Base-by-base conservation (phyloP, 2,329 filamentous ascomycete species). In the Arthroderma sp. region DNA sequence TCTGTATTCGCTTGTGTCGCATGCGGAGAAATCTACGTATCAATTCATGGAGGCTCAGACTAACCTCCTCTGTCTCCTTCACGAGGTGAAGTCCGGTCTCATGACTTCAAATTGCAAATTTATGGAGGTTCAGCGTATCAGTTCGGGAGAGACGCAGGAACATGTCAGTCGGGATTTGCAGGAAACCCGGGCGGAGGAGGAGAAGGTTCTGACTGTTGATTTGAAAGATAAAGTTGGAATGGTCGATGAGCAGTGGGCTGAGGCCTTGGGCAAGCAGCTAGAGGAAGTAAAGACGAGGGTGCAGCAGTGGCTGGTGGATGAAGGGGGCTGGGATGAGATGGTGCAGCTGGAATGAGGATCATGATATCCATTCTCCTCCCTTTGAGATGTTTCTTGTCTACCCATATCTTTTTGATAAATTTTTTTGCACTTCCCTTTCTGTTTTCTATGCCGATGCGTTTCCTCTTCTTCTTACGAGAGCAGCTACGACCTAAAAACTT, bases 11-110 rank as follows among this genome's bases (percentile, higher is more conserved):
- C 69, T 96, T 27, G 72, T 98, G 6, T 75, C 81, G 4, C 89
- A 96, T 56, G 83, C 87, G 0, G 85, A 93, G 61, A 94, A 91
- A 67, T 88, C 83, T 55, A 89, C 86, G 6, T 93, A 94, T 57
- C 91, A 96, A 61, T 96, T 94, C 64, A 95, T 96, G 56, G 91
- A 96, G 68, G 83, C 80, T 5, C 89, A 96, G 68, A 89, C 80
- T 29, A 95, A 95, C 57, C 70, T 95, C 31, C 72, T 94, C 27
- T 96, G 89, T 57, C 70, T 96, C 33, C 66, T 94, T 46, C 91
- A 95, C 56, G 87, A 95, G 63, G 86, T 94, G 43, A 85, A 86
- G 58, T 85, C 84, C 44, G 81, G 81, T 0, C 78, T 85, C 1
- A 81, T 85, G 58, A 72, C 73, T 39, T 82, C 84, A 5, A 78